Base-by-base conservation (phyloP, 164 flowering plant species). In the Vitis amurensis region DNA sequence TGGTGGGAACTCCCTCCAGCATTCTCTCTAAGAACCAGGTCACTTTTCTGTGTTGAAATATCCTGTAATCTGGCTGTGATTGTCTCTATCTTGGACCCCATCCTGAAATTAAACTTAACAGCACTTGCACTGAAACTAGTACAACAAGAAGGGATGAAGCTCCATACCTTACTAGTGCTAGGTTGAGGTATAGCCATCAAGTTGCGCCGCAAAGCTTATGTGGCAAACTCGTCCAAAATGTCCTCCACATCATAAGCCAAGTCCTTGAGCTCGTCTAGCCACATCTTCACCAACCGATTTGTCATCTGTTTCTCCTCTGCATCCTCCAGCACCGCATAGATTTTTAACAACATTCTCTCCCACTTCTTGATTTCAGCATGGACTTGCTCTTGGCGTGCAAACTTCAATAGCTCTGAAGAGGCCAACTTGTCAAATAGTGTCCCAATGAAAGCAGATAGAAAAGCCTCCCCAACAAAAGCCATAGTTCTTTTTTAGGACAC, bases 211-310 rank as follows among this genome's bases (percentile, higher is more conserved):
- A 37, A 29, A 50, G 56, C 14, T 64, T 64, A 48, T 0, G 55
- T 11, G 55, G 27, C 56, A 11, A 64, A 50, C 27, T 23, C 27
- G 27, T 23, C 27, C 27, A 23, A 23, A 23, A 23, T 23, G 1
- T 50, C 71, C 37, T 61, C 72, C 51, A 44, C 50, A 61, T 69
- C 72, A 37, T 69, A 69, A 12, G 66, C 72, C 66, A 69, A 52
- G 17, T 61, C 11, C 55, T 10, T 1, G 14, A 69, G 72, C 10
- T 69, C 60, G 12, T 16, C 15, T 3, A 61, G 59, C 72, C 72
- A 69, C 12, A 30, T 31, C 16, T 19, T 62, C 10, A 69, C 66
- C 0, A 31, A 29, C 15, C 1, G 16, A 16, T 52, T 16, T 0
- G 29, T 19, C 9, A 31, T 50, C 60, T 69, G 66, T 37, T 69